Evolutionary conservation across 345 rosid genomes (phyloP), one percentile per base, ranked within the genome.

Genomic region (Eucalyptus victrix): DNA sequence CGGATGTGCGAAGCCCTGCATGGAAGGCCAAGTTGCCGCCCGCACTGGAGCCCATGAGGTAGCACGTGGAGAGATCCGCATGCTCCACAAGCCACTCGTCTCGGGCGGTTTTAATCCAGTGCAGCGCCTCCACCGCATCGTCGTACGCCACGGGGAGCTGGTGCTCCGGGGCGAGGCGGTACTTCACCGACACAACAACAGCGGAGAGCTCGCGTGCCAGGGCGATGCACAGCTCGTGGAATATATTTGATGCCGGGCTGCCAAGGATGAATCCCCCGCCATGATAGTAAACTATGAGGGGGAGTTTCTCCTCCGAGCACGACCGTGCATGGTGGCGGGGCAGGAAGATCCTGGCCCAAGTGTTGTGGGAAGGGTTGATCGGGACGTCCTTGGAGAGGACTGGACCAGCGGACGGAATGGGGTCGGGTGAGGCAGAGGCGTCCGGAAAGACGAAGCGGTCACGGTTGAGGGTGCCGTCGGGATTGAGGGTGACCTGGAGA

Each of bases 1-100:
- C 81, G 1, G 88, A 93, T 24, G 62, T 9, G 42, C 94, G 91
- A 4, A 94, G 21, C 28, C 92, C 96, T 21, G 91, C 92, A 58
- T 91, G 91, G 89, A 92, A 94, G 12, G 94, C 94, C 23, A 95
- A 65, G 92, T 95, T 96, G 16, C 92, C 96, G 7, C 99, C 99
- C 6, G 97, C 93, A 87, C 97, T 95, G 4, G 67, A 16, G 5
- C 98, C 98, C 95, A 92, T 92, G 2, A 95, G 88, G 69, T 89
- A 94, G 67, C 93, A 94, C 1, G 53, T 89, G 10, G 91, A 89
- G 40, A 93, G 53, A 62, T 94, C 95, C n/a, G 90, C 95, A n/a
- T 90, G 89, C 7, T 91, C 54, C 6, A 7, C 76, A 30, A 95
- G 62, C 96, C 97, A 94, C 5, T 89, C 94, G 0, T 93, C 94